phyloP scores from a whole-genome alignment of 2,329 filamentous ascomycete species.

The Orbilia javanica region DNA sequence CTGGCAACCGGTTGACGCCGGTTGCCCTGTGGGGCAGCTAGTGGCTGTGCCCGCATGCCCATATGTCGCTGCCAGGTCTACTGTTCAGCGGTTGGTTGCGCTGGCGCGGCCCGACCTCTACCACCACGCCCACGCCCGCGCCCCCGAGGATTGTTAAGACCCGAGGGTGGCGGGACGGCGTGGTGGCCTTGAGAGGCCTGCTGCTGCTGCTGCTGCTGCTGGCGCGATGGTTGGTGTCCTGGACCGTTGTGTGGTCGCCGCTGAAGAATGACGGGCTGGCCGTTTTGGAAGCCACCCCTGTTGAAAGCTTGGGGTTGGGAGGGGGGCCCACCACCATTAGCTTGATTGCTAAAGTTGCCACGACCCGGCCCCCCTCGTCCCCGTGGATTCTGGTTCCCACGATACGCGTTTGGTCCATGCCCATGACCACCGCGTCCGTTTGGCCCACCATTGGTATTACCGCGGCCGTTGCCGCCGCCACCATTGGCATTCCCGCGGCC shows the following conservation, averaged over 20 bases:
- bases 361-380: constrained; percentile 66
- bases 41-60: not conserved
- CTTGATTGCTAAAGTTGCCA: constrained; percentile 59
- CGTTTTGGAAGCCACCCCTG: constrained; percentile 35
- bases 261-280: constrained; percentile 50
- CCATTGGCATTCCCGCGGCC: constrained; percentile 63
- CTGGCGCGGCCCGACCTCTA: constrained; percentile 55
- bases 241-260: constrained; percentile 46
- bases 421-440: constrained; percentile 5
- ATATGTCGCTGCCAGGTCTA: constrained; percentile 44
- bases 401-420: constrained; percentile 7
- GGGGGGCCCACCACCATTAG: constrained; percentile 11
- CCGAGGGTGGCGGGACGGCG: constrained; percentile 45
- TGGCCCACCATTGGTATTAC: constrained; percentile 37
- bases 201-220: constrained; percentile 25
- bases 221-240: constrained; percentile 34
- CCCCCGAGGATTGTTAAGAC: constrained; percentile 37
- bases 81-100: constrained; percentile 36
- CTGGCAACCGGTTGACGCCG: not conserved
- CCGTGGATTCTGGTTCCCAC: constrained; percentile 60
- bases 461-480: constrained; percentile 37
- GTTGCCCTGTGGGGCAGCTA: not conserved
- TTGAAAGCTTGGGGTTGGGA: constrained; percentile 45
- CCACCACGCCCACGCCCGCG: constrained; percentile 58
- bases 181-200: constrained; percentile 36